Percentiles rank a stretch among this genome's conserved stretches.
Evolutionary conservation across 192 early-diverging fungal species (phyloP).

Genomic region (Funneliformis geosporum): DNA sequence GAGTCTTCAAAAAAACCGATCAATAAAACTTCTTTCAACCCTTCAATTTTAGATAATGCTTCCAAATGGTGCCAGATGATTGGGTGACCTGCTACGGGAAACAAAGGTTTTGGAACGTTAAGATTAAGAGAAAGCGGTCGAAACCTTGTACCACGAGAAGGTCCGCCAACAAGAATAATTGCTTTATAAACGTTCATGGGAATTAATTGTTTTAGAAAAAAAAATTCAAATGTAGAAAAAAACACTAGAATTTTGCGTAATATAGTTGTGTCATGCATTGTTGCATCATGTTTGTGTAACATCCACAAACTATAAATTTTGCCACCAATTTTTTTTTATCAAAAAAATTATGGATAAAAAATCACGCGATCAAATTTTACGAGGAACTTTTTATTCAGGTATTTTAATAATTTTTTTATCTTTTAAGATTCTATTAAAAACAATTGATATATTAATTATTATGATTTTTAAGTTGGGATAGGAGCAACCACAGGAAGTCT

Average conservation of each 20-base stretch:
- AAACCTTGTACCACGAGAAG: slow-evolving; percentile 96
- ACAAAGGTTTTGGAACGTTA: slow-evolving; percentile 96
- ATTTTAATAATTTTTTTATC: neutral
- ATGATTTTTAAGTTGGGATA: neutral
- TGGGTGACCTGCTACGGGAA: slow-evolving; percentile 94
- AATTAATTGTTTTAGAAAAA: neutral
- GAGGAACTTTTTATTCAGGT: neutral
- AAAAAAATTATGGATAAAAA: neutral
- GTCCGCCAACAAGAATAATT: slow-evolving; percentile 96
- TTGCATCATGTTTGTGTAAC: neutral
- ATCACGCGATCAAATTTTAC: neutral
- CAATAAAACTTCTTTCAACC: slow-evolving; percentile 90
- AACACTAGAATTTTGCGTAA: neutral
- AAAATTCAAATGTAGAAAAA: neutral
- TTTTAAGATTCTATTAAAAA: neutral
- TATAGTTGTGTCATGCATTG: neutral
- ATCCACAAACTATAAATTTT: neutral
- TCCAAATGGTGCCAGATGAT: slow-evolving; percentile 97
- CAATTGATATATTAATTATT: neutral
- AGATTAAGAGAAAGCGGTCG: slow-evolving; percentile 95
- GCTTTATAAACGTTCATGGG: slow-evolving; percentile 62
- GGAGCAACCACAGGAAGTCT: neutral
- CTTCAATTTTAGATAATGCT: slow-evolving; percentile 84
- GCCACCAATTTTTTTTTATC: neutral
- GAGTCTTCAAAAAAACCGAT: slow-evolving; percentile 97